Base-by-base conservation (phyloP, 441 rosid genomes). In the Euphorbia celastroides region DNA sequence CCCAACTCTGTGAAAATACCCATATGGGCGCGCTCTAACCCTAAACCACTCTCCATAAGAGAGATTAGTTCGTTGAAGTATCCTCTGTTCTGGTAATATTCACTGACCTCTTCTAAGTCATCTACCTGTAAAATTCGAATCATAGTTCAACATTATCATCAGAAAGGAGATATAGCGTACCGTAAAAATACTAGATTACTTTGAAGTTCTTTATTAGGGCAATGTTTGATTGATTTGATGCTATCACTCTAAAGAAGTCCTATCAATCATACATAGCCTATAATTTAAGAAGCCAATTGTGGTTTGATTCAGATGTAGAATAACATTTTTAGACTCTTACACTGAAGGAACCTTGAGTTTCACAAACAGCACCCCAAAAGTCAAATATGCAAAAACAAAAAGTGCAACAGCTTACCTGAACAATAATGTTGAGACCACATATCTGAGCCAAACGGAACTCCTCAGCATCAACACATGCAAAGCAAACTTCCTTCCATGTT, bases 381-480 rank as follows among this genome's bases (percentile, higher is more conserved):
- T 25, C 0, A 13, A 50, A 2, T 25, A 44, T 12, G 27, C 5
- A 23, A 32, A 26, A 62, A 32, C 11, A 30, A 12, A 23, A 51
- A 2, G 25, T 17, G 16, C 31, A 5, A 41, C 19, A 64, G 19
- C n/a, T n/a, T n/a, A 95, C 99, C 97, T 95, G 99, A 63, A 92
- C 71, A 71, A 95, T 95, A 65, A 95, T 83, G 81, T 95, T 95
- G 41, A 92, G 93, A 61, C 99, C 99, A 77, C 99, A 90, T 57
- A 95, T 95, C 71, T 95, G 99, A 50, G 99, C 99, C 83, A 95
- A 68, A 34, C 97, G 97, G 87, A 95, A 95, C 75, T 95, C 99
- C 84, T 95, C 99, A 31, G 96, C 99, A 78, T 95, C 99, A 68
- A 95, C 97, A 82, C 99, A 95, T 60, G 99, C 97, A 88, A 95